Conservation (phyloP, 805 yeast species). For the Teunomyces pallodes region DNA sequence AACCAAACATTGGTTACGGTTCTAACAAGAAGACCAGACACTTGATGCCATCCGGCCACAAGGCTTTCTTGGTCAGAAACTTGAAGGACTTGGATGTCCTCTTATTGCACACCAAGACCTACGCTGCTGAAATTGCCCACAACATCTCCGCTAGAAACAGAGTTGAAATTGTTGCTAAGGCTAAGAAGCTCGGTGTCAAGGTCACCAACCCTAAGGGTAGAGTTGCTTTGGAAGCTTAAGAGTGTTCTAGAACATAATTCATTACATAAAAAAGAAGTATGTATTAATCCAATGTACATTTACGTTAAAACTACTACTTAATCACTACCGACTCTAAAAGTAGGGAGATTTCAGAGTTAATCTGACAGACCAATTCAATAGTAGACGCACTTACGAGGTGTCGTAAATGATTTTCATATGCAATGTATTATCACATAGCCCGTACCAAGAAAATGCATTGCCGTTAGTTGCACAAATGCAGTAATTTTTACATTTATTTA, state of each 20-base stretch:
- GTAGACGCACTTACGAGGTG: no score
- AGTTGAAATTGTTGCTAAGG: slow-evolving; percentile 92
- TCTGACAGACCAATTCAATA: no score
- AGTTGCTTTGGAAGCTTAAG: slow-evolving; percentile 94
- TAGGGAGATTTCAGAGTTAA: no score
- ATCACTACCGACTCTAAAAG: no score
- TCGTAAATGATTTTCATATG: neutral
- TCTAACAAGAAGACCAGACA: slow-evolving; percentile 98
- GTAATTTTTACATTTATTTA: no score
- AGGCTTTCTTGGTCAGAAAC: slow-evolving; percentile 92
- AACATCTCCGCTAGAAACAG: slow-evolving; percentile 98
- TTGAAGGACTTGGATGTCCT: slow-evolving; percentile 89
- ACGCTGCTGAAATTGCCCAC: slow-evolving; percentile 99
- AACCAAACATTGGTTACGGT: slow-evolving; percentile 99
- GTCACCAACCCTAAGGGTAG: slow-evolving; percentile 99
- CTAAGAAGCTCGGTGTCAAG: slow-evolving; percentile 97
- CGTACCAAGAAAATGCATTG: neutral
- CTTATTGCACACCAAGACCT: slow-evolving; percentile 95
- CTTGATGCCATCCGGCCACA: slow-evolving; percentile 97
- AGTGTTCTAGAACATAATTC: slow-evolving; percentile 6
- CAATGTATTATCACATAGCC: neutral
- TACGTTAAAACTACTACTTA: neutral
- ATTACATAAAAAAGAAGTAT: slow-evolving; percentile 1
- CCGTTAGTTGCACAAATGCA: neutral
- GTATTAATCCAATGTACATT: slow-evolving; percentile 3